Base-by-base conservation (phyloP, 352 stramenopile species). In the Peronospora tabacina region DNA sequence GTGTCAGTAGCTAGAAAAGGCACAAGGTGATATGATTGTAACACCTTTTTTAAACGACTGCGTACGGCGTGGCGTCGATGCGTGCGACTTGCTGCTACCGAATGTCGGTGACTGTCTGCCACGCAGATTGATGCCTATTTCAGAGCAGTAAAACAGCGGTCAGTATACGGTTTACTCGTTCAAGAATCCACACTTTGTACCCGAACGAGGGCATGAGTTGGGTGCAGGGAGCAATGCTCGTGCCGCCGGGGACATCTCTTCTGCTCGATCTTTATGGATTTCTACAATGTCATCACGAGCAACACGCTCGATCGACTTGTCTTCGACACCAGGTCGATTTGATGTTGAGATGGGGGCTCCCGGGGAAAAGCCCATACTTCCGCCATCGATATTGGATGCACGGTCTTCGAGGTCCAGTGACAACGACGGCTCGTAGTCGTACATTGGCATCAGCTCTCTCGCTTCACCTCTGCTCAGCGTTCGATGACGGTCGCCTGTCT, bases 351-450 rank as follows among this genome's bases (percentile, higher is more conserved):
- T 17, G 0, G 58, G 58, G 0, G 62, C 68, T 17, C 46, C 59
- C 0, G 58, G 43, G n/a, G 49, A 63, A 16, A 52, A 51, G 0
- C 28, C 44, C n/a, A 43, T 24, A 26, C 20, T 53, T 15, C 47
- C 58, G 29, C 55, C 44, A 16, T 59, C 49, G 12, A 22, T 60
- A 33, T 49, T 66, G 15, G 56, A 65, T 3, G 34, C 46, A 16
- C 28, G 32, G 16, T 50, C 49, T 54, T 65, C 60, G 12, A 62
- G 26, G 24, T 70, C 53, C 30, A 73, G 26, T 9, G 64, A 70
- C 20, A 69, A 33, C n/a, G 64, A 73, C 13, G 61, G 55, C 46
- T 70, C 60, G 39, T 65, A 68, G 51, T 61, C 46, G 26, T 73
- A 73, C 40, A 70, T 68, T 15, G 64, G 57, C 64, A 73, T 59